These are phyloP conservation scores for Penicillium roqueforti DNA, from an alignment of 495 filamentous ascomycete species.

Conservation along the genomic window DNA sequence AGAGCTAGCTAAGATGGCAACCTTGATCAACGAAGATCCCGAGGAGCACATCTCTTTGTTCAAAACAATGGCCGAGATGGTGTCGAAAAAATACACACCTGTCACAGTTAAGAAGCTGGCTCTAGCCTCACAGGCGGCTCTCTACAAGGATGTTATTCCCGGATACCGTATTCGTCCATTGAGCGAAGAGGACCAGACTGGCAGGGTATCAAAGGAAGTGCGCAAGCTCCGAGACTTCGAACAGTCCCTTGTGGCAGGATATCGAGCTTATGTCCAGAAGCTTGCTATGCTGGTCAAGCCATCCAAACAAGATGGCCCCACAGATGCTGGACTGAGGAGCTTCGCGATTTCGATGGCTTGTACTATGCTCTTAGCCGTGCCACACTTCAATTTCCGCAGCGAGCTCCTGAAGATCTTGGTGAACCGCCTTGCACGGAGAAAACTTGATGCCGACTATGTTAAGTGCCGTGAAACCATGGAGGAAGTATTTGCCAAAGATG, in stretches of 20 bases:
- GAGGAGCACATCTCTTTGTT: slow-evolving; percentile 82
- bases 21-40: slow-evolving; percentile 81
- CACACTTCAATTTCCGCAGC: slow-evolving; percentile 92
- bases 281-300: slow-evolving; percentile 59
- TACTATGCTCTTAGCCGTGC: slow-evolving; percentile 68
- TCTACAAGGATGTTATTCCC: slow-evolving; percentile 96
- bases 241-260: slow-evolving; percentile 73
- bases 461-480: slow-evolving; percentile 79
- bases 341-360: slow-evolving; percentile 84
- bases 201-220: slow-evolving; percentile 89
- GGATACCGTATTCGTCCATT: slow-evolving; percentile 89
- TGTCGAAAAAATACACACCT: slow-evolving; percentile 50
- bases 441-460: slow-evolving; percentile 64
- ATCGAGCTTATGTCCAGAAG: slow-evolving; percentile 75
- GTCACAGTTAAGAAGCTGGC: slow-evolving; percentile 76
- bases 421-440: slow-evolving; percentile 67
- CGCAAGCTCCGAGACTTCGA: slow-evolving; percentile 75
- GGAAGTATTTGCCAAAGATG: slow-evolving; percentile 77
- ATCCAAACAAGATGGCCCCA: slow-evolving; percentile 33
- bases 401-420: slow-evolving; percentile 85
- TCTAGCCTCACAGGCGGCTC: slow-evolving; percentile 75
- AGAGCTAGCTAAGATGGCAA: slow-evolving; percentile 79
- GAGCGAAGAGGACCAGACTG: slow-evolving; percentile 62
- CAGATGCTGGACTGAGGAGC: slow-evolving; percentile 48
- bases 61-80: slow-evolving; percentile 71